Evolutionary conservation across 768 basidiomycete species (phyloP).

Genomic region (Pleurotus giganteus): DNA sequence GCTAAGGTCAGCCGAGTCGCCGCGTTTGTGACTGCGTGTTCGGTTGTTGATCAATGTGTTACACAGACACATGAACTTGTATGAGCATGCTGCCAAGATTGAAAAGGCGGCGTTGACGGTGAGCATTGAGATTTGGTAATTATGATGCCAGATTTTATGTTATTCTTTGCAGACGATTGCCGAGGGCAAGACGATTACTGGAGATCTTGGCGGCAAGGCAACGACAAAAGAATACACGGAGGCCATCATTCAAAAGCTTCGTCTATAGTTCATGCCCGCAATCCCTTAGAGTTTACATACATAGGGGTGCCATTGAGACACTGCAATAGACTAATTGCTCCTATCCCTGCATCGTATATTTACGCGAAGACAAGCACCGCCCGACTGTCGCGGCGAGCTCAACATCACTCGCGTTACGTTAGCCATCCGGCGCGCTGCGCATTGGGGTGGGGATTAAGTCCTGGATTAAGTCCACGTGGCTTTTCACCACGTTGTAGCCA

Average conservation of each 20-base stretch:
- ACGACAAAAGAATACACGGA: slow-evolving; percentile 86
- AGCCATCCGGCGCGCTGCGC: too few species aligned
- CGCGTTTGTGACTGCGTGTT: slow-evolving; percentile 10
- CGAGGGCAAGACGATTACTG: slow-evolving; percentile 92
- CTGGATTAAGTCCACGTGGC: too few species aligned
- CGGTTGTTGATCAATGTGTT: slow-evolving; percentile 17
- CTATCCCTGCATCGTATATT: background rate
- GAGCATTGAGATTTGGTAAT: slow-evolving; percentile 29
- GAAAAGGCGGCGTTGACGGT: slow-evolving; percentile 89
- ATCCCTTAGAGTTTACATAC: slow-evolving; percentile 3
- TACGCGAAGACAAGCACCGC: background rate
- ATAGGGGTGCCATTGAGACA: background rate
- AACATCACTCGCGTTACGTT: background rate
- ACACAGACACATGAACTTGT: slow-evolving; percentile 87
- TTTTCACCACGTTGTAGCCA: too few species aligned
- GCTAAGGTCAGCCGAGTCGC: slow-evolving; percentile 64
- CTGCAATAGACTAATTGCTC: background rate
- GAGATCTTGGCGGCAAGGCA: slow-evolving; percentile 93
- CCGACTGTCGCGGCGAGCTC: background rate
- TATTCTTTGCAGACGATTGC: slow-evolving; percentile 77
- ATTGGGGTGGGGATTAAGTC: too few species aligned
- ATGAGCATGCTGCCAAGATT: slow-evolving; percentile 81
- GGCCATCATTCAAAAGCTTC: slow-evolving; percentile 79
- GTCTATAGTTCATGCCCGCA: slow-evolving; percentile 20
- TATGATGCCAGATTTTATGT: background rate